Evolutionary conservation across 768 basidiomycete genomes (phyloP), one percentile per base, ranked within the genome.

Genomic region (Clathrus columnatus): DNA sequence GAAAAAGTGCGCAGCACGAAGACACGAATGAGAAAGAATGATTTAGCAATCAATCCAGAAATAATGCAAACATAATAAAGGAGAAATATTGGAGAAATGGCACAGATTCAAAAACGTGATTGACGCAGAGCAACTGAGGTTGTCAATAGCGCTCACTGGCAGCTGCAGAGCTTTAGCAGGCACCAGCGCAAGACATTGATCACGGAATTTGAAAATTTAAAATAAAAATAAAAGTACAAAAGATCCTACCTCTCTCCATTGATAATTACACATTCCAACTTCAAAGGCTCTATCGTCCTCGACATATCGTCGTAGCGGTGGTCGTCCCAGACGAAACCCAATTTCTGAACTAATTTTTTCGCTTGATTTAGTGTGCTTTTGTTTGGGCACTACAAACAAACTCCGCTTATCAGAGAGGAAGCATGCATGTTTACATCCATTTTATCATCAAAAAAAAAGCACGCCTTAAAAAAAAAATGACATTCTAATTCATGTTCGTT

Each of bases 1-100:
- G 27, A 20, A 41, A 45, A 27, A 14, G 29, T 55, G 54, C 54
- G 54, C 54, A 55, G 54, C 54, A 55, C 45, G 17, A 54, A 21
- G 16, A 36, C 10, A 51, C 28, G 17, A 18, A 41, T 23, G 32
- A 30, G 44, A 21, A 30, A 30, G 24, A 50, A 50, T 26, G 17
- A 30, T 17, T 30, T 50, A 24, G 26, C 48, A 17, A 46, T 44
- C 7, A 32, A 24, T 53, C 18, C n/a, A 43, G 4, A 47, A 48
- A 47, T 29, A 43, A 14, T 36, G 36, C n/a, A 4, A 4, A 11
- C 11, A 8, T 36, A 36, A 8, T n/a, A 36, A 8, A n/a, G 30
- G 36, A 36, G 2, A 36, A 36, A 36, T n/a, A 11, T 36, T 36
- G 36, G 36, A 36, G 2, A 36, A 36, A 36, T 14, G 36, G 36